Evolutionary conservation across 257 asterid genomes (phyloP), one percentile per base, ranked within the genome.

Genomic region (Pogostemon cablin): DNA sequence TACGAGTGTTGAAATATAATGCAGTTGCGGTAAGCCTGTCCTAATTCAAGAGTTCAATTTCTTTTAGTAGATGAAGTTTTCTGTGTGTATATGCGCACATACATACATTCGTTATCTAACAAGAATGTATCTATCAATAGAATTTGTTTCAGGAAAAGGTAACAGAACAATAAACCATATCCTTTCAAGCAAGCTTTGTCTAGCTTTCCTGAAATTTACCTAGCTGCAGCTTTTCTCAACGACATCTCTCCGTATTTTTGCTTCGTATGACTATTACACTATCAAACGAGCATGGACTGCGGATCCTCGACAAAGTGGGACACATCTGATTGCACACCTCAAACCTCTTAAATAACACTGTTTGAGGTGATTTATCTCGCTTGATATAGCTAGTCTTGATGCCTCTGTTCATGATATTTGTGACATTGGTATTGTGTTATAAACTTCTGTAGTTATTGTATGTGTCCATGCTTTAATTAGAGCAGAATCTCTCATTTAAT

Each of bases 221-320:
- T 64, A 69, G 96, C 91, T 35, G 88, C 96, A 43, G 73, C 86
- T 59, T 87, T 92, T 42, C 49, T 77, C 11, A 68, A 60, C 25
- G 96, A 90, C 60, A 85, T 91, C 52, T 95, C 99, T 9, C 90
- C 98, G 1, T 98, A 95, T 78, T 43, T 95, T 78, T 95, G 96
- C 83, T 95, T 91, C 81, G 91, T 95, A 81, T 95, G 99, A 82
- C 71, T 91, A n/a, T 71, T 95, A 81, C 99, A 95, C 82, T 95
- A 70, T 98, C 99, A 1, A 95, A 95, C 43, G 99, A 95, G 82
- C 97, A 95, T 44, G 96, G 85, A 32, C 55, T 95, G 67, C 70
- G 64, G 63, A 91, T 95, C 41, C 77, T 77, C 44, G 95, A 88
- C 65, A n/a, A n/a, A n/a, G n/a, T n/a, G n/a, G n/a, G n/a, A n/a